Evolutionary conservation across 2,329 filamentous ascomycete genomes (phyloP).

Genomic region (Penicillium rolfsii): DNA sequence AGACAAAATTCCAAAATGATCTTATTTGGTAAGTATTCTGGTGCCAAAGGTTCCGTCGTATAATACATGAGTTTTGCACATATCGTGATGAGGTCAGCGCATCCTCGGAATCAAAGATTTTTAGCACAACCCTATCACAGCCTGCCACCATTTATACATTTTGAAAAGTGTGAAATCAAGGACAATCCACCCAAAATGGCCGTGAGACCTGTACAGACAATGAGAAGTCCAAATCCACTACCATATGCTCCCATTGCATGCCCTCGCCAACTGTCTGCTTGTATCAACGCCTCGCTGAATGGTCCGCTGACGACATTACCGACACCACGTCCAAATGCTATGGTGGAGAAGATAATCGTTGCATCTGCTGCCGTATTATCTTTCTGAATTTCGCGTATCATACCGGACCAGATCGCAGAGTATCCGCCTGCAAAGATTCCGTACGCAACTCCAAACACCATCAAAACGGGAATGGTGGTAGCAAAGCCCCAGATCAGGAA

Average conservation of each 20-base stretch:
- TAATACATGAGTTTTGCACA: background rate
- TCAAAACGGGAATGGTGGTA: slow-evolving; percentile 45
- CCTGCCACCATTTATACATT: slow-evolving; percentile 16
- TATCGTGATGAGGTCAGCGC: background rate
- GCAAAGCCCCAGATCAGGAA: slow-evolving; percentile 55
- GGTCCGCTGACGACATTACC: slow-evolving; percentile 57
- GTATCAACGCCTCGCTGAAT: slow-evolving; percentile 50
- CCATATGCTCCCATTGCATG: slow-evolving; percentile 31
- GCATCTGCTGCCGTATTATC: slow-evolving; percentile 46
- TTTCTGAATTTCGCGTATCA: slow-evolving; percentile 48
- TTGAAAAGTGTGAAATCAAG: slow-evolving; percentile 29
- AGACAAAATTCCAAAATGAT: background rate
- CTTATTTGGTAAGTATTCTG: background rate
- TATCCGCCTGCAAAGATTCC: slow-evolving; percentile 52
- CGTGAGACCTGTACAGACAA: slow-evolving; percentile 35
- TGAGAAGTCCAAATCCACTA: slow-evolving; percentile 33
- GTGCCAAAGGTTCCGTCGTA: background rate
- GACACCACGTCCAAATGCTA: slow-evolving; percentile 55
- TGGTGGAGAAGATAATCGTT: slow-evolving; percentile 53
- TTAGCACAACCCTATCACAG: background rate
- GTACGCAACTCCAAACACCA: slow-evolving; percentile 49
- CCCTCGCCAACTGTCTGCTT: slow-evolving; percentile 21
- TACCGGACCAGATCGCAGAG: slow-evolving; percentile 50
- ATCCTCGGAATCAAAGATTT: background rate
- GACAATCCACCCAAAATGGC: slow-evolving; percentile 32